Conservation (phyloP, 1,139 yeast species). For the Hansenula lynferdii region DNA sequence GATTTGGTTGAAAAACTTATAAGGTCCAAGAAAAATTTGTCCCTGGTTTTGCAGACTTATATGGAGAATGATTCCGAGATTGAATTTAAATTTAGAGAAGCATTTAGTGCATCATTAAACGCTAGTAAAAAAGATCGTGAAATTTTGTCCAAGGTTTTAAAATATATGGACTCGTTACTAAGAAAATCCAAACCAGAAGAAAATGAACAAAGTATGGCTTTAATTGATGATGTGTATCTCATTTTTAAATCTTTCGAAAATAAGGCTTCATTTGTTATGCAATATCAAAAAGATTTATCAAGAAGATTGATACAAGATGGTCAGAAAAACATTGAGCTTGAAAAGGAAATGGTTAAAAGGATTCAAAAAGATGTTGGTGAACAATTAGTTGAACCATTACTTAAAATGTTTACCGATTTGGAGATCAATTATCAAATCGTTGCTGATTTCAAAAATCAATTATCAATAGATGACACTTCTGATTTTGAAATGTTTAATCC, state of each 20-base stretch:
- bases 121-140: conserved; percentile 15
- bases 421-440: conserved; percentile 11
- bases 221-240: conserved; percentile 15
- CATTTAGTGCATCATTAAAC: conserved; percentile 19
- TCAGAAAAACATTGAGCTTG: conserved; percentile 23
- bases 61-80: conserved; percentile 10
- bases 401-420: conserved; percentile 32
- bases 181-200: conserved; percentile 9
- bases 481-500: conserved; percentile 13
- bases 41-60: conserved; percentile 5
- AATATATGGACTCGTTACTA: conserved; percentile 27
- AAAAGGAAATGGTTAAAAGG: conserved; percentile 22
- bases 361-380: conserved; percentile 29
- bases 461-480: conserved; percentile 1
- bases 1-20: conserved; percentile 12
- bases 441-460: conserved; percentile 3
- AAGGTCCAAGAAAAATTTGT: conserved; percentile 12
- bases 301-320: conserved; percentile 29
- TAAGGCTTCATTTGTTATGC: conserved; percentile 29
- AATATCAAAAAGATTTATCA: conserved; percentile 31
- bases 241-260: conserved; percentile 27
- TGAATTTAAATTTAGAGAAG: conserved; percentile 15
- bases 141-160: conserved; percentile 25
- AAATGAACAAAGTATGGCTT: conserved; percentile 13
- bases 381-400: conserved; percentile 25